phyloP scores from a whole-genome alignment of 306 rosid species.

The Castanea mollissima region DNA sequence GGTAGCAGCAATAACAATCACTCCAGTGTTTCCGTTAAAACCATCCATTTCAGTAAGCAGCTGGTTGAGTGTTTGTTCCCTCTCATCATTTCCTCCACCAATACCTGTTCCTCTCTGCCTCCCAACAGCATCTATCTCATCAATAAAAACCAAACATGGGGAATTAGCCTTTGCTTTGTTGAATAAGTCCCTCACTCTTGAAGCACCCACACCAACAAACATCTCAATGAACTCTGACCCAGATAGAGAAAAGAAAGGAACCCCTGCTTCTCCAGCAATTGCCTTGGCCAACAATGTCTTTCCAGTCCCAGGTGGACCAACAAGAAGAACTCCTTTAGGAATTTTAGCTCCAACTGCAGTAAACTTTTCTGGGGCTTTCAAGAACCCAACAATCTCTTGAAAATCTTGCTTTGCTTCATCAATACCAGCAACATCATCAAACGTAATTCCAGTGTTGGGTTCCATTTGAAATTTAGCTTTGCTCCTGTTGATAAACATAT shows the following conservation, averaged over 20 bases:
- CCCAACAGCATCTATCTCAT: constrained; percentile 83
- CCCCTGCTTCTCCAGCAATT: constrained; percentile 90
- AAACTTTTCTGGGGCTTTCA: constrained; percentile 82
- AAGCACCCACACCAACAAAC: constrained; percentile 87
- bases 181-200: constrained; percentile 77
- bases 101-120: constrained; percentile 87
- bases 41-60: constrained; percentile 89
- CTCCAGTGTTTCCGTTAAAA: constrained; percentile 61
- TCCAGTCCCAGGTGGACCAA: constrained; percentile 82
- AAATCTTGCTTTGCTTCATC: constrained; percentile 92
- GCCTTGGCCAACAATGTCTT: constrained; percentile 81
- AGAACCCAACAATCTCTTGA: constrained; percentile 73
- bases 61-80: constrained; percentile 80
- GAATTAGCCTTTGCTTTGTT: constrained; percentile 67
- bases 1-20: constrained; percentile 72
- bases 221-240: constrained; percentile 87
- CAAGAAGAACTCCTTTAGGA: constrained; percentile 70
- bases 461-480: constrained; percentile 81
- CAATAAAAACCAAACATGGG: constrained; percentile 76
- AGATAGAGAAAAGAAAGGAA: constrained; percentile 75
- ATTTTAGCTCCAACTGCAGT: constrained; percentile 67
- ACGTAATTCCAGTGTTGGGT: constrained; percentile 80
- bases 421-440: constrained; percentile 78
- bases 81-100: constrained; percentile 83
- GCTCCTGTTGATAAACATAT: constrained; percentile 36